Base-by-base conservation (phyloP, 257 asterid species). In the Echites panduratus region DNA sequence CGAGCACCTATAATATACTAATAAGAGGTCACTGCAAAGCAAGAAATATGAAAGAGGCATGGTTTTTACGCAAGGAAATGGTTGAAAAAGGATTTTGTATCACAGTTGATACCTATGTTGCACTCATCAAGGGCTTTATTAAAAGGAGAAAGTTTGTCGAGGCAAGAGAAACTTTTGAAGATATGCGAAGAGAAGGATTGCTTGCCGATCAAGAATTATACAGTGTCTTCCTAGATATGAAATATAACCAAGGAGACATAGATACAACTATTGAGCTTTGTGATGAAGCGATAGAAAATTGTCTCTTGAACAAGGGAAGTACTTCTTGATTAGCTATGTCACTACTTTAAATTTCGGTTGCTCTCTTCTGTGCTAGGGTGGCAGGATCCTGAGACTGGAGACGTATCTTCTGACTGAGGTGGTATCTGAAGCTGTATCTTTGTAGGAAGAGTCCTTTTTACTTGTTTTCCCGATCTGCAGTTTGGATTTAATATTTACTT, bases 31-130 rank as follows among this genome's bases (percentile, higher is more conserved):
- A 94, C 80, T 88, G 96, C 80, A 95, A 87, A 77, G 95, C 91
- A 61, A 90, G 99, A 84, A 95, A 95, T 79, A 95, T 95, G 98
- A 95, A 92, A 89, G 98, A 95, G 84, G 94, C 96, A 8, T 92
- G 95, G 95, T 94, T 81, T 85, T 79, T 94, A 84, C 88, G 70
- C 59, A 83, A 80, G 84, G 96, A 90, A 74, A 82, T 89, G 89
- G 83, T 81, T 64, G 87, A 80, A 80, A 92, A 84, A 84, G 98
- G 97, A 63, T 80, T 38, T 83, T 45, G 75, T 68, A 81, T 80
- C 53, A 80, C 92, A 8, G 82, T 72, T 66, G 90, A 87, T 83
- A 82, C 91, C 17, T 92, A 94, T 79, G 79, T 85, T 74, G 89
- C 90, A 22, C 88, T 92, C 61, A 85, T 94, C 22, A 92, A 85